Evolutionary conservation across 2,329 filamentous ascomycete species (phyloP), one percentile per base, ranked within the genome.

Genomic region (Parascedosporium putredinis): DNA sequence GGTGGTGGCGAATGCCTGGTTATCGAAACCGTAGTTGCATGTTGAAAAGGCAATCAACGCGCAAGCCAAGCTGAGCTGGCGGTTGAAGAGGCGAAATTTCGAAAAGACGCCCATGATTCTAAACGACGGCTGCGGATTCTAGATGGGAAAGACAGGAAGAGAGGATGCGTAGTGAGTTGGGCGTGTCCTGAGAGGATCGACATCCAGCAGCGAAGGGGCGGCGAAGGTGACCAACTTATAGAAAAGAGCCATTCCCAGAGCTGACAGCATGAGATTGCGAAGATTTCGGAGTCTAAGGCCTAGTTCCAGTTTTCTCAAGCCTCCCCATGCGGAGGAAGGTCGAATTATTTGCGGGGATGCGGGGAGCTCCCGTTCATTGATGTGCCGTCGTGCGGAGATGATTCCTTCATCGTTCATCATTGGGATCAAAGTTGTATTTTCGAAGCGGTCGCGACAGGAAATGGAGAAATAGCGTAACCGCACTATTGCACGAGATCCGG

Each of bases 1-100:
- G 0, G 57, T 60, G 0, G 59, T 63, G 0, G 63, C 58, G 45
- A 66, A 66, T 0, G 58, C 67, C 43, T 65, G 61, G 38, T 67
- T 65, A 48, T 68, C 66, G 16, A 69, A 66, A 24, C 66, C 65
- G 60, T 67, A 69, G 49, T 67, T 69, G 50, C 68, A 62, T 1
- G 59, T 59, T 0, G 63, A 66, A 3, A 68, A 52, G 9, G 64
- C 65, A 29, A 68, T 64, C 27, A 68, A 49, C 1, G 53, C 38
- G 16, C 54, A 53, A 2, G 58, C 55, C 0, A 57, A 47, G 1
- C 52, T 47, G 5, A 61, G 52, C 1, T 50, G 38, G 8, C 22
- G 31, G 22, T 61, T 62, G 46, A 62, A 61, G 51, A 52, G 55
- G 2, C 55, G 55, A 16, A 57, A 56, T 16, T 38, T 38, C n/a